Evolutionary conservation across 2,329 filamentous ascomycete species (phyloP).

Genomic region (Fusarium phyllophilum): DNA sequence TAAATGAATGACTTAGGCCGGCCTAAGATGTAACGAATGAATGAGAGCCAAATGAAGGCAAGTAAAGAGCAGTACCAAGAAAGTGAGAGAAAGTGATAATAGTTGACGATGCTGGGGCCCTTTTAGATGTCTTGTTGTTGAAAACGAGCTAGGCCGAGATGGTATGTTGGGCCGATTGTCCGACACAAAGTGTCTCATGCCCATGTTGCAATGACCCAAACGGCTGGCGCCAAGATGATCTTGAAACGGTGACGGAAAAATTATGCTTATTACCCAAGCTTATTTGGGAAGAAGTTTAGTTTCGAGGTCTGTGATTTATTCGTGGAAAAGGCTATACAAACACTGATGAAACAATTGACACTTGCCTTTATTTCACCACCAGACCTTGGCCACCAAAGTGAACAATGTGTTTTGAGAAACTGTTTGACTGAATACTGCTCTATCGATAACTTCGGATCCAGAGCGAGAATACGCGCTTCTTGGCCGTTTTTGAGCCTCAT

Average conservation of each 20-base stretch:
- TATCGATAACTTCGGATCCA: not conserved
- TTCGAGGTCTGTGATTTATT: not conserved
- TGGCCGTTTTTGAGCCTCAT: not conserved
- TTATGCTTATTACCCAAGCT: not conserved
- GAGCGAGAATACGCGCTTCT: not conserved
- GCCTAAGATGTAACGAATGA: conserved; percentile 4
- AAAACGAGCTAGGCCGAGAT: not conserved
- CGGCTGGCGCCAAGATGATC: not conserved
- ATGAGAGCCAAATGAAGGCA: not conserved
- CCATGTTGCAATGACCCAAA: not conserved
- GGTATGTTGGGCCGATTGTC: not conserved
- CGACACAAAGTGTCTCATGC: not conserved
- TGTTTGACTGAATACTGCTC: not conserved
- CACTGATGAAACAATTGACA: not conserved
- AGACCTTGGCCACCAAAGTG: fast-evolving
- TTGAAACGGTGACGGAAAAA: not conserved
- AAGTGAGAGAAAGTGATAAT: not conserved
- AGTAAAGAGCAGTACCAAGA: not conserved
- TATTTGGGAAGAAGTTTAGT: not conserved
- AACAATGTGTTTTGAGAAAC: not conserved
- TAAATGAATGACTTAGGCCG: conserved; percentile 11
- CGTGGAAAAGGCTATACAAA: not conserved
- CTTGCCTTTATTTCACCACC: not conserved
- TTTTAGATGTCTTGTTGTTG: not conserved
- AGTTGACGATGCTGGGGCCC: not conserved